phyloP scores from a whole-genome alignment of 305 asterid species.

The Fraxinus baroniana region DNA sequence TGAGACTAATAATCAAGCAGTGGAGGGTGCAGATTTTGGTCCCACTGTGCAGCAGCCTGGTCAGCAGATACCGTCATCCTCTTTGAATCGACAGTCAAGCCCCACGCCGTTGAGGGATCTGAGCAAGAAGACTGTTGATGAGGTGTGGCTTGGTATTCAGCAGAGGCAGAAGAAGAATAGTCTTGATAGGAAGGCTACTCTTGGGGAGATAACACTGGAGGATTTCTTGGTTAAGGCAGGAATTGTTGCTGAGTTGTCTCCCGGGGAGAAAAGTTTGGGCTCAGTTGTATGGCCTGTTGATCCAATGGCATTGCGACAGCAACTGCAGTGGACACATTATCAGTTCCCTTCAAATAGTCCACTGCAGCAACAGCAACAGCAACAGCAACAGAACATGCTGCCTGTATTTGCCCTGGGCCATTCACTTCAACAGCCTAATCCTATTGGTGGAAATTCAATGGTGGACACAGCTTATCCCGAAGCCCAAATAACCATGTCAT shows the following conservation, averaged over 20 bases:
- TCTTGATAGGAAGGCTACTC: conserved; percentile 61
- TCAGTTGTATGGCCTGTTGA: conserved; percentile 36
- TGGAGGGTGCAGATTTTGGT: conserved; percentile 36
- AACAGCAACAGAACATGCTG: conserved; percentile 29
- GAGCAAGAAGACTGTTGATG: conserved; percentile 83
- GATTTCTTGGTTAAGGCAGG: conserved; percentile 96
- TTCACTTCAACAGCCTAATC: conserved; percentile 52
- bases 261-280: conserved; percentile 35
- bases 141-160: conserved; percentile 90
- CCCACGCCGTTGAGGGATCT: conserved; percentile 57
- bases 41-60: conserved; percentile 31
- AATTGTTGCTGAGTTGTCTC: conserved; percentile 57
- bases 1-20: conserved; percentile 47
- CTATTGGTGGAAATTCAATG: conserved; percentile 48
- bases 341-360: conserved; percentile 42
- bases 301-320: conserved; percentile 34
- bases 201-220: conserved; percentile 86
- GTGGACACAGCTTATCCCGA: conserved; percentile 58
- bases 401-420: conserved; percentile 58
- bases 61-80: conserved; percentile 25
- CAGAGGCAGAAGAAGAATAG: conserved; percentile 48
- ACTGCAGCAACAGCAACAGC: conserved; percentile 39
- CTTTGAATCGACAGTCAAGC: conserved; percentile 46
- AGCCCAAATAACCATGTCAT: conserved; percentile 52
- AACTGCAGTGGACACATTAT: conserved; percentile 67